These are phyloP conservation scores for Hippophae gyantsensis DNA, from an alignment of 306 rosid species.

Conservation along the genomic window DNA sequence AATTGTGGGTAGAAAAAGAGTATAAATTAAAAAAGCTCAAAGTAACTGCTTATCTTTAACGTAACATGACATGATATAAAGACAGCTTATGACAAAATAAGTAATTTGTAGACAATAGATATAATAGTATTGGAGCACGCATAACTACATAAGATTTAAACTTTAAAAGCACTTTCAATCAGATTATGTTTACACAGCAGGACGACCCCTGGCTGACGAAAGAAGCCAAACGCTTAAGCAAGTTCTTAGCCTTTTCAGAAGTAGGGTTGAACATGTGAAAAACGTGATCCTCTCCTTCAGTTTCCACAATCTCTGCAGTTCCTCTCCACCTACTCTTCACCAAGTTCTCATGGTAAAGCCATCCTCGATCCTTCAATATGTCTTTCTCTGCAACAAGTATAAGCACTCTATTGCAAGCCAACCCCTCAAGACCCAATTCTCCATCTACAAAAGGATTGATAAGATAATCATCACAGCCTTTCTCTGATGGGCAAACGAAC, in stretches of 20 bases:
- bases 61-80: too few relatives aligned
- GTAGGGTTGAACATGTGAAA: conserved; percentile 54
- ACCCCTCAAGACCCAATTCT: conserved; percentile 38
- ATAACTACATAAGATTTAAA: neutral
- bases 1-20: too few relatives aligned
- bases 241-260: conserved; percentile 37
- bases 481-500: conserved; percentile 62
- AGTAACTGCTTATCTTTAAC: too few relatives aligned
- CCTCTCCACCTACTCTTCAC: conserved; percentile 58
- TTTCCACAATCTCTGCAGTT: conserved; percentile 31
- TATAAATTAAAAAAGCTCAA: too few relatives aligned
- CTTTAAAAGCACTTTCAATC: neutral
- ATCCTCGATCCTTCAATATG: conserved; percentile 66
- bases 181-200: neutral
- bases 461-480: conserved; percentile 49
- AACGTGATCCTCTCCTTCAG: conserved; percentile 55
- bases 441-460: conserved; percentile 74
- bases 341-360: conserved; percentile 47
- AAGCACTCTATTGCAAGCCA: conserved; percentile 38
- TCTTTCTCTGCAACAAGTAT: conserved; percentile 57
- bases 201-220: conserved; percentile 26
- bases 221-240: conserved; percentile 37
- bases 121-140: too few relatives aligned
- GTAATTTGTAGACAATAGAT: too few relatives aligned
- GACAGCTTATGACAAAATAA: too few relatives aligned